Evolutionary conservation across 225 moss, liverwort and hornwort species (phyloP), one percentile per base, ranked within the genome.

Genomic region (Bryum argenteum): DNA sequence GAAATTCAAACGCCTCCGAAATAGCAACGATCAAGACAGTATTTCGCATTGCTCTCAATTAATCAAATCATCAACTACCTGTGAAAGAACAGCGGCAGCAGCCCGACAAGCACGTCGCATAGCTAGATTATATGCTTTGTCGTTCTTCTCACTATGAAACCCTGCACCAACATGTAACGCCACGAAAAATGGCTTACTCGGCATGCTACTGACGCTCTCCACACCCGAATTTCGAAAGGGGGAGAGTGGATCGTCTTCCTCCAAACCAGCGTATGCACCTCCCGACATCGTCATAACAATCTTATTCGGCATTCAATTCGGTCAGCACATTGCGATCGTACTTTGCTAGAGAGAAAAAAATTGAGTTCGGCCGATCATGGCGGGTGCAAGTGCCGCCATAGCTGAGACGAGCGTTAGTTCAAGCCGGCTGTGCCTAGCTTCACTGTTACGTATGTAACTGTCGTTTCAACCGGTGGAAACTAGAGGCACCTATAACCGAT

Each of bases 121-220:
- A 56, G 82, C 92, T 61, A 62, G 59, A 41, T 82, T 79, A 75
- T 94, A 94, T 24, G 86, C 86, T 68, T 82, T 86, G 2, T 80
- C 75, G 56, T 80, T 87, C 43, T 54, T 71, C 54, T 83, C 83
- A 38, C 78, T 74, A 72, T 97, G 97, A 67, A 86, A 97, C 4
- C 97, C 97, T 9, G 97, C 97, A 57, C 94, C 97, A 65, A 92
- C 94, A 78, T 97, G 97, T 40, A 97, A 94, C 47, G 94, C 94
- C 71, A 94, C 89, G 61, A 97, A 97, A 73, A 86, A 97, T 42
- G 71, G 61, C 37, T 41, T 15, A 48, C 17, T 54, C 54, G 33
- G 26, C 62, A 21, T 28, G 18, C 52, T 40, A 20, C 6, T 24
- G 8, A 11, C 70, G 3, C 42, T 59, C 24, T 68, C 79, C 71